Evolutionary conservation across 2,329 filamentous ascomycete species (phyloP).

Genomic region (Tolypocladium capitatum): DNA sequence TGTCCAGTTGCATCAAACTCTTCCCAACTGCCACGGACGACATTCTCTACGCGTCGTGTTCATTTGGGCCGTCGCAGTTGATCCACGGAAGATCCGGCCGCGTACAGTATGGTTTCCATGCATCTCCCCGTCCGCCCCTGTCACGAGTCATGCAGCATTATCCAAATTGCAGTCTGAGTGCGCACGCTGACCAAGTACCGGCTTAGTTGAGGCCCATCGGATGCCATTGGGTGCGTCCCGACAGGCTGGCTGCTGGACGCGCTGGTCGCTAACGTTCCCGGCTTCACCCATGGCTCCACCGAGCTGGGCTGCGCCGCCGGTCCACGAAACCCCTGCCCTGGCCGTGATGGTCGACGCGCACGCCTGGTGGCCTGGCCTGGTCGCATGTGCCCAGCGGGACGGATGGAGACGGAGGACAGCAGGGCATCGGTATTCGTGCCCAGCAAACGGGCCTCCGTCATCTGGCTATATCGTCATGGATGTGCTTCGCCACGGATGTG

Average conservation of each 20-base stretch:
- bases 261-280: constrained; percentile 9
- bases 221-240: constrained; percentile 12
- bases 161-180: neutral
- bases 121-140: no score
- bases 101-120: no score
- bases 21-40: no score
- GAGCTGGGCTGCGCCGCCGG: no score
- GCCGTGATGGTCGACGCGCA: no score
- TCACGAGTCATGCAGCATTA: neutral
- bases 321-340: neutral
- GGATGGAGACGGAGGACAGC: no score
- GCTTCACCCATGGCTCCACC: constrained; percentile 1
- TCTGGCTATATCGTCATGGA: neutral
- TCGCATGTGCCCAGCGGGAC: neutral
- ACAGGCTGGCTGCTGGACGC: constrained; percentile 13
- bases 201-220: neutral
- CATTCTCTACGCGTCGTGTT: neutral
- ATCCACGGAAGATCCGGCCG: neutral
- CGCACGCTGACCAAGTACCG: neutral
- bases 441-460: no score
- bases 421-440: no score
- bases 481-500: no score
- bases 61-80: no score
- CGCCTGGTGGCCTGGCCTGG: constrained; percentile 5
- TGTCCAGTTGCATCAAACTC: no score